These are phyloP conservation scores for Erodium texanum DNA, from an alignment of 441 rosid species.

Conservation along the genomic window DNA sequence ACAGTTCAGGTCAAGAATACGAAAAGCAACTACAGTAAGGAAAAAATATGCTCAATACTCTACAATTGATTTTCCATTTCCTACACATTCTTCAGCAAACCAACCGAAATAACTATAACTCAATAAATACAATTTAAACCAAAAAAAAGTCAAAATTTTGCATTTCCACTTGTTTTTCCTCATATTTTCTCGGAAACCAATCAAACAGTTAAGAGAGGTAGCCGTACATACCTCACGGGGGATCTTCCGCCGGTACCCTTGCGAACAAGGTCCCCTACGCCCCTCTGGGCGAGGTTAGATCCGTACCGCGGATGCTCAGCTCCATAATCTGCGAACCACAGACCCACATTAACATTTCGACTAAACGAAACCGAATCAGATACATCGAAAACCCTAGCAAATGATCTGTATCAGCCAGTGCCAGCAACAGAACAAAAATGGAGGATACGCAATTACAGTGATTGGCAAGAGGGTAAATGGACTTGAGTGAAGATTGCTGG, in stretches of 20 bases:
- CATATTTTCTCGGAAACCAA: neutral
- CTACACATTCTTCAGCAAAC: no score
- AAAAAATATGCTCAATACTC: no score
- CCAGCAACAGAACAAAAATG: neutral
- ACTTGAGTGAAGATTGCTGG: conserved; percentile 45
- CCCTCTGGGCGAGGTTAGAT: conserved; percentile 56
- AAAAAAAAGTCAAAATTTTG: neutral
- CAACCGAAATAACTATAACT: no score
- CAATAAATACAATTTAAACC: no score
- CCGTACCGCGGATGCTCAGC: conserved; percentile 48
- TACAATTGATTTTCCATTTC: no score
- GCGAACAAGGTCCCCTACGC: conserved; percentile 75
- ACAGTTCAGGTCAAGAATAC: no score
- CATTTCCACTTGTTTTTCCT: neutral
- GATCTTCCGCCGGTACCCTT: conserved; percentile 99
- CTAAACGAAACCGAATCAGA: neutral
- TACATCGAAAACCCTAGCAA: neutral
- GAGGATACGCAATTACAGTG: neutral
- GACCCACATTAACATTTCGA: neutral
- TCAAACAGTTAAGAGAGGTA: neutral
- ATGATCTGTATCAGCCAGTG: no score
- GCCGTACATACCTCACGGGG: conserved; percentile 76
- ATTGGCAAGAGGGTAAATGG: conserved; percentile 34
- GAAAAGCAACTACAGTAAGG: no score
- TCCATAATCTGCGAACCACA: conserved; percentile 36